Evolutionary conservation across 139 green algal genomes (phyloP).

Genomic region (Chlamydomonas applanata): DNA sequence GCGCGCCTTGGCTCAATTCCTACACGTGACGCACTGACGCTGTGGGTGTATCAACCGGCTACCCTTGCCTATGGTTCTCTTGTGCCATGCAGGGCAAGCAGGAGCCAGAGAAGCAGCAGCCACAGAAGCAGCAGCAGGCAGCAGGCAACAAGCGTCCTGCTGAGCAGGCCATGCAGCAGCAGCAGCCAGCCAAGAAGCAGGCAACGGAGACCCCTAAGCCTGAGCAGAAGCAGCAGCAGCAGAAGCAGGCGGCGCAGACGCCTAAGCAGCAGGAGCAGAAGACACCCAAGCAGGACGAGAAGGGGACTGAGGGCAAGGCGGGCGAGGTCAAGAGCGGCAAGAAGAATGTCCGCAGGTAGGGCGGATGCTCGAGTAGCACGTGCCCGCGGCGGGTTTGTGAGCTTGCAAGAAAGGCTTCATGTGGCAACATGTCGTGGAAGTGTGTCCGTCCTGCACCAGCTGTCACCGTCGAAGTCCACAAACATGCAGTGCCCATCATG

Average conservation of each 20-base stretch:
- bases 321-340: conserved; percentile 15
- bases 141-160: conserved; percentile 14
- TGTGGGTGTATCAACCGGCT: no score
- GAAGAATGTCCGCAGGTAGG: conserved; percentile 34
- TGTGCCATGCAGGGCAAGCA: background rate
- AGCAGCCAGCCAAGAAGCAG: conserved; percentile 1
- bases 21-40: no score
- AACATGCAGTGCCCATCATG: no score
- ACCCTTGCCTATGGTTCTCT: no score
- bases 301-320: conserved; percentile 14
- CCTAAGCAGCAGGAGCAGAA: conserved; percentile 24
- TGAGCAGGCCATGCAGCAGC: conserved; percentile 3
- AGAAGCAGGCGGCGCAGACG: conserved; percentile 14
- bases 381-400: no score
- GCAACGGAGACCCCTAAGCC: background rate
- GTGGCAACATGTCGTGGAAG: no score
- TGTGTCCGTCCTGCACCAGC: no score
- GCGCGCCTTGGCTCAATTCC: no score
- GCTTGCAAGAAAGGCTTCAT: no score
- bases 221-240: background rate
- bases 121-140: background rate
- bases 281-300: conserved; percentile 4
- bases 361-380: no score
- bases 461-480: no score
- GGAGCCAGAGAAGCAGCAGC: no score